Evolutionary conservation across 768 basidiomycete genomes (phyloP).

Genomic region (Glaciozyma martinii): DNA sequence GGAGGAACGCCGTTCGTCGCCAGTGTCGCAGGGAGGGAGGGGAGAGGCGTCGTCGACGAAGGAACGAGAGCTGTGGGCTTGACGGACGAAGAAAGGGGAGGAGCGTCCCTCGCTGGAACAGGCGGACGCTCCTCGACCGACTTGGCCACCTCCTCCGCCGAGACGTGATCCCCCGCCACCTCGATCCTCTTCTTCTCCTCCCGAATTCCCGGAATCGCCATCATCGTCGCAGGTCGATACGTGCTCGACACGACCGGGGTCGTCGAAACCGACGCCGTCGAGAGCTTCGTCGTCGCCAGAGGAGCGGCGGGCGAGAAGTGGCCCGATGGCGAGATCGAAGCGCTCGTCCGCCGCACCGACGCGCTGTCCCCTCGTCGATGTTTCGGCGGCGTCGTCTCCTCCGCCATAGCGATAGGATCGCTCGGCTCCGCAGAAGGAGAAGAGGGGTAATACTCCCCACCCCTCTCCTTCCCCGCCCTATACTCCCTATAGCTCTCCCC

Average conservation of each 20-base stretch:
- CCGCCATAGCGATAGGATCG: not conserved
- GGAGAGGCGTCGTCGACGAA: not conserved
- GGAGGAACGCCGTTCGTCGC: not conserved
- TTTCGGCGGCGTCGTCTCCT: not conserved
- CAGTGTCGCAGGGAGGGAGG: not conserved
- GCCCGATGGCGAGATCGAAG: conserved; percentile 60
- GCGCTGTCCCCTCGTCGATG: not conserved
- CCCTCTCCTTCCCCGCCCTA: not conserved
- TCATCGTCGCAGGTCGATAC: conserved; percentile 17
- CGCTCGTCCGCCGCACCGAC: conserved; percentile 42
- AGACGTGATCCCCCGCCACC: conserved; percentile 59
- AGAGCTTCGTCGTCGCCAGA: conserved; percentile 33
- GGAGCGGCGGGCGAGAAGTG: conserved; percentile 55
- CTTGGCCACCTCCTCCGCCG: conserved; percentile 34
- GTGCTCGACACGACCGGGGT: conserved; percentile 64
- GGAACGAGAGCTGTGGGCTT: not conserved
- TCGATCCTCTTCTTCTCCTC: not conserved
- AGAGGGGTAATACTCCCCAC: not conserved
- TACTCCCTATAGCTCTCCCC: not conserved
- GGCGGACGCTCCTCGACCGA: not conserved
- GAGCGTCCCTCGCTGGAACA: not conserved
- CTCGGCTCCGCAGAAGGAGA: not conserved
- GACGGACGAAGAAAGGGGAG: no score
- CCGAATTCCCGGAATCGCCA: conserved; percentile 1
- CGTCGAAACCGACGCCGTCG: conserved; percentile 63